Percentiles rank a stretch among this genome's conserved stretches.
Conservation (phyloP, 1,284 basidiomycete genomes). For the Ustilago curta region DNA sequence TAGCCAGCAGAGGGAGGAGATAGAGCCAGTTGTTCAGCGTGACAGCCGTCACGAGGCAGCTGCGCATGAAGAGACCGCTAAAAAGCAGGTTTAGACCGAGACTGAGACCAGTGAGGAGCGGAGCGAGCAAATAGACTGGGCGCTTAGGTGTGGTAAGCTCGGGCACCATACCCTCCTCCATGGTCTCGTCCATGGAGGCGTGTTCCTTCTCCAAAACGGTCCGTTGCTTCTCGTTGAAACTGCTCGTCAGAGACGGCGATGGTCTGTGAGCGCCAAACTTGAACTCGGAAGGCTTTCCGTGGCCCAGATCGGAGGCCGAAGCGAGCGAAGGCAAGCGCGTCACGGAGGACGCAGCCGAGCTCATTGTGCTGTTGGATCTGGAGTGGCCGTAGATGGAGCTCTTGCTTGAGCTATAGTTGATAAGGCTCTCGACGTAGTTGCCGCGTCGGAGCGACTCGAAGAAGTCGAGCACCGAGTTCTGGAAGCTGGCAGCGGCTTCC, state of each 20-base stretch:
- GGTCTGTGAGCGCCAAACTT: conserved; percentile 10
- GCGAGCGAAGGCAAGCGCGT: conserved; percentile 18
- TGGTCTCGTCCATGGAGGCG: conserved; percentile 7
- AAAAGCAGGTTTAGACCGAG: conserved; percentile 70
- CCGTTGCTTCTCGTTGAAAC: conserved; percentile 19
- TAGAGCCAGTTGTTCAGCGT: conserved; percentile 77
- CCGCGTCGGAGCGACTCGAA: conserved; percentile 30
- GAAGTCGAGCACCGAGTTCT: conserved; percentile 34
- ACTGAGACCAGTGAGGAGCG: conserved; percentile 80
- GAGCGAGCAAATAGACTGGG: conserved; percentile 80
- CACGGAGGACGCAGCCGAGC: conserved; percentile 28
- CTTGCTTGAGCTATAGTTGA: conserved; percentile 20
- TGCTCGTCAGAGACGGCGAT: conserved; percentile 6
- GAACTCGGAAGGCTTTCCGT: conserved; percentile 19
- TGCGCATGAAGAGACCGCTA: conserved; percentile 76
- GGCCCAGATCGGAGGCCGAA: conserved; percentile 23
- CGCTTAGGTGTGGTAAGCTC: conserved; percentile 48
- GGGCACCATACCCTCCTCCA: conserved; percentile 21
- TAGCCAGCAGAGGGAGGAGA: conserved; percentile 74
- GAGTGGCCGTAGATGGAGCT: conserved; percentile 26
- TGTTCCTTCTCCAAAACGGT: conserved; percentile 23
- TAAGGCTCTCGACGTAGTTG: conserved; percentile 18
- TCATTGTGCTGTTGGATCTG: conserved; percentile 13
- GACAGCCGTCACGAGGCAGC: conserved; percentile 77
- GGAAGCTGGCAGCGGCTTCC: conserved; percentile 28